Evolutionary conservation across 139 green algal genomes (phyloP), one percentile per base, ranked within the genome.

Genomic region (Micromonas commoda): DNA sequence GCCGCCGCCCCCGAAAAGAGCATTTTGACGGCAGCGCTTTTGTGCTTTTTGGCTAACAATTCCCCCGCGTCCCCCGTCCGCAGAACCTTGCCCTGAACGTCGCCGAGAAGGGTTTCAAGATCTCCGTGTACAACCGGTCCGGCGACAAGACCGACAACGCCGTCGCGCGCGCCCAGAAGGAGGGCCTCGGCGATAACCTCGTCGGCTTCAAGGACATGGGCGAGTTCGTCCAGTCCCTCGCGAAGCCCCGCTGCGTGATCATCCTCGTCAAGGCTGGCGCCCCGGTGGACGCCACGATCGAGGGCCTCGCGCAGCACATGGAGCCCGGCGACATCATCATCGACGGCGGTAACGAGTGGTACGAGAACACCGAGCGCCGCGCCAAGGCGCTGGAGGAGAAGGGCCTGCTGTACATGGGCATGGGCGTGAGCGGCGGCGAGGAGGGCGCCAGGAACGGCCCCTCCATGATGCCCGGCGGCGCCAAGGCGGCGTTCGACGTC

Each of bases 31-130:
- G n/a, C n/a, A n/a, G n/a, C n/a, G n/a, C 9, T 70, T 19, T 33
- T 70, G 6, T 70, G 63, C 29, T 70, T 54, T 75, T 28, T 16
- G 13, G 19, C 63, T 70, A 9, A 9, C 63, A 57, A n/a, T n/a
- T n/a, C n/a, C 21, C 53, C 53, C 23, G 21, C 23, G 53, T 64
- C 23, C 29, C 28, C 16, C 28, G 28, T 19, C 13, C 29, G 86
- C 93, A 98, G 91, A 99, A 99, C 78, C 84, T 99, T 69, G 95
- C 96, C 0, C 89, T 99, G 4, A 99, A 99, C 85, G 87, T 99
- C 29, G 96, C 96, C 0, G 91, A 97, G 63, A 98, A 99, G 84
- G 96, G 96, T 1, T 99, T 98, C 83, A 71, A 78, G 13, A 99
- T 99, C 73, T 96, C 90, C 1, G 96, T 99, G 1, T 99, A 90